Conservation (phyloP, 164 flowering plant species). For the Dillenia turbinata region DNA sequence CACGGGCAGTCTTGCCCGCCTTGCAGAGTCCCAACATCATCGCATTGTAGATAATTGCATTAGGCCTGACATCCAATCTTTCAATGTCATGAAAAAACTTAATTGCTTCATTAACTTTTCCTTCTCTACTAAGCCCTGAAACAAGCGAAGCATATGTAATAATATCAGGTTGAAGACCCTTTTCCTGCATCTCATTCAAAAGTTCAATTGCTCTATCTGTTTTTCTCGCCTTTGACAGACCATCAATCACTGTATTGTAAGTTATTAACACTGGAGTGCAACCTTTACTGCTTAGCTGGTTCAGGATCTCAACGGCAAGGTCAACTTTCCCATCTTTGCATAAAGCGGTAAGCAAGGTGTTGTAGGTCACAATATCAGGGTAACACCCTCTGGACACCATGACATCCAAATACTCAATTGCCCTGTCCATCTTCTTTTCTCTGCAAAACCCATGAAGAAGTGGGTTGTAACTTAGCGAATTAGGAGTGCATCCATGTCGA, state of each 20-base stretch:
- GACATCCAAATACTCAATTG: slow-evolving; percentile 65
- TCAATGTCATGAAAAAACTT: slow-evolving; percentile 63
- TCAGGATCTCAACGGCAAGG: slow-evolving; percentile 66
- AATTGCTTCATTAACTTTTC: slow-evolving; percentile 75
- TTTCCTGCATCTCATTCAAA: slow-evolving; percentile 59
- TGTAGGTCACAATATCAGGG: slow-evolving; percentile 90
- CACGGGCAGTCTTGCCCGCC: slow-evolving; percentile 60
- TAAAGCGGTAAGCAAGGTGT: slow-evolving; percentile 78
- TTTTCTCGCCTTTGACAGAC: slow-evolving; percentile 68
- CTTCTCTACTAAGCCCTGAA: slow-evolving; percentile 78
- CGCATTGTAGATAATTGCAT: slow-evolving; percentile 71
- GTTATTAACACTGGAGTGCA: slow-evolving; percentile 86
- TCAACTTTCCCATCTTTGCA: slow-evolving; percentile 90
- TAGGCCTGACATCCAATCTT: slow-evolving; percentile 52
- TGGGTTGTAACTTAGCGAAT: slow-evolving; percentile 82
- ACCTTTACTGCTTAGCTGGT: slow-evolving; percentile 60
- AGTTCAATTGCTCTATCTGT: slow-evolving; percentile 59
- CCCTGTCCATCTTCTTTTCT: slow-evolving; percentile 88
- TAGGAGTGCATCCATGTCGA: slow-evolving; percentile 73
- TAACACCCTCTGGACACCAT: slow-evolving; percentile 85
- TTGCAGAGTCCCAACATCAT: slow-evolving; percentile 85
- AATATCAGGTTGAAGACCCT: slow-evolving; percentile 73
- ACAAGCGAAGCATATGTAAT: slow-evolving; percentile 75
- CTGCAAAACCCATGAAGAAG: slow-evolving; percentile 84
- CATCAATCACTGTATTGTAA: slow-evolving; percentile 86